A percentile compares a stretch with the other conserved stretches of the same genome.
These are phyloP conservation scores for Prasinococcaceae sp. DNA, from an alignment of 139 green algal genomes.

Conservation along the genomic window DNA sequence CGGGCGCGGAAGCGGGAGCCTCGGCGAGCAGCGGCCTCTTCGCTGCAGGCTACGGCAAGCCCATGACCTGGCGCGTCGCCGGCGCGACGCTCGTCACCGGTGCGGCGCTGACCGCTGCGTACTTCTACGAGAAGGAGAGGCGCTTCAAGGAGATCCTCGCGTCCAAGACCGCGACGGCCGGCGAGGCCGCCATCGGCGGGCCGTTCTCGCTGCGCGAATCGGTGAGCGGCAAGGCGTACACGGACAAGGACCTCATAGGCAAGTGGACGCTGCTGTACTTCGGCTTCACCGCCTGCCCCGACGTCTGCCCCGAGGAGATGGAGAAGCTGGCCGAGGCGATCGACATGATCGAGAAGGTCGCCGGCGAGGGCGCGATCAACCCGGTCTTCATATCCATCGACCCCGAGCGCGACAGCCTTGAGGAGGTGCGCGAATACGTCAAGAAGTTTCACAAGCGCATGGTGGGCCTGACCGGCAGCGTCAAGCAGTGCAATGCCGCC, in stretches of 20 bases:
- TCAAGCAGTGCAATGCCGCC: slow-evolving; percentile 40
- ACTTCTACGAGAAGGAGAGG: background rate
- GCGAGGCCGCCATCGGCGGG: slow-evolving; percentile 73
- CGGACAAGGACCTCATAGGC: slow-evolving; percentile 59
- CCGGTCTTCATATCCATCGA: slow-evolving; percentile 94
- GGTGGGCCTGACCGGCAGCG: slow-evolving; percentile 76
- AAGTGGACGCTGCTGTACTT: slow-evolving; percentile 91
- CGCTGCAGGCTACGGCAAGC: no score
- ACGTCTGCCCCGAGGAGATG: slow-evolving; percentile 97
- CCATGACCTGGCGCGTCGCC: no score
- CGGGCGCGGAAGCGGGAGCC: no score
- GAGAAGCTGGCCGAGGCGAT: slow-evolving; percentile 68
- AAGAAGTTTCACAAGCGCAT: slow-evolving; percentile 88
- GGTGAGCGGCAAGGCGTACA: slow-evolving; percentile 61
- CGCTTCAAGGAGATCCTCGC: background rate
- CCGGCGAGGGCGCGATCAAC: slow-evolving; percentile 4
- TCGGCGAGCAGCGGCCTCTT: no score
- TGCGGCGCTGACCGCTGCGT: no score
- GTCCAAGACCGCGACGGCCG: slow-evolving; percentile 23
- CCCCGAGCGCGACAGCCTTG: slow-evolving; percentile 66
- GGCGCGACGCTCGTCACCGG: no score
- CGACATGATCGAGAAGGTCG: slow-evolving; percentile 26
- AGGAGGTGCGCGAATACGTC: slow-evolving; percentile 64
- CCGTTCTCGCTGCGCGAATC: slow-evolving; percentile 72
- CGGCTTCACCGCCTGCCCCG: slow-evolving; percentile 93